Percentiles rank a stretch among this genome's conserved stretches.
These are phyloP conservation scores for Hyphodiscus sp. DNA, from an alignment of 2,329 filamentous ascomycete species.

Conservation along the genomic window DNA sequence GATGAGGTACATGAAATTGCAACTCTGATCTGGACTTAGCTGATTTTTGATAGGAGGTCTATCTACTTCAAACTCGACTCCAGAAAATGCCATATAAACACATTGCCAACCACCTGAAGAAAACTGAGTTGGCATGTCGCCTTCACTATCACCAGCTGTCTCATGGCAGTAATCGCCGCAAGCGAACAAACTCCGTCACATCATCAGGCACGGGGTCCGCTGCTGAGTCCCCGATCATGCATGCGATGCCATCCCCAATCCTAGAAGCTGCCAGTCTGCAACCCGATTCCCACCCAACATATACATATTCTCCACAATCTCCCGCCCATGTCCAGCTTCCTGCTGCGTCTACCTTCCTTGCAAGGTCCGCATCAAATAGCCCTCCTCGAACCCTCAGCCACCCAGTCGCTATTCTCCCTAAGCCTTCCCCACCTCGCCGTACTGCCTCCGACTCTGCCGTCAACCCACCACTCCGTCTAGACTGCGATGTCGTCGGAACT, in stretches of 20 bases:
- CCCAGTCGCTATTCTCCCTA: slow-evolving; percentile 59
- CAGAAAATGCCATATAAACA: slow-evolving; percentile 91
- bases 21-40: not conserved
- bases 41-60: slow-evolving; percentile 56
- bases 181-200: slow-evolving; percentile 65
- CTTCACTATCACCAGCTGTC: slow-evolving; percentile 83
- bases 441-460: slow-evolving; percentile 36
- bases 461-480: slow-evolving; percentile 45
- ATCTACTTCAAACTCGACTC: slow-evolving; percentile 74
- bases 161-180: slow-evolving; percentile 74
- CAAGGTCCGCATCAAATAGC: slow-evolving; percentile 46
- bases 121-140: slow-evolving; percentile 81
- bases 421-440: slow-evolving; percentile 46
- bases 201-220: slow-evolving; percentile 52
- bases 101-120: slow-evolving; percentile 77
- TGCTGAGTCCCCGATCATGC: slow-evolving; percentile 43
- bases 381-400: slow-evolving; percentile 38
- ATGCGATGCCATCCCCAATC: slow-evolving; percentile 44
- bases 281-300: slow-evolving; percentile 30
- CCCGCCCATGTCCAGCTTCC: slow-evolving; percentile 32
- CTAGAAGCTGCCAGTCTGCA: slow-evolving; percentile 32
- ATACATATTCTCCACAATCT: slow-evolving; percentile 31
- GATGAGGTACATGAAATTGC: slow-evolving; percentile 57
- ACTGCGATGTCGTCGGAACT: slow-evolving; percentile 44
- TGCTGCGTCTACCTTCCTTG: slow-evolving; percentile 40